phyloP scores from a whole-genome alignment of 2,329 filamentous ascomycete species.

The Apiospora hydei region DNA sequence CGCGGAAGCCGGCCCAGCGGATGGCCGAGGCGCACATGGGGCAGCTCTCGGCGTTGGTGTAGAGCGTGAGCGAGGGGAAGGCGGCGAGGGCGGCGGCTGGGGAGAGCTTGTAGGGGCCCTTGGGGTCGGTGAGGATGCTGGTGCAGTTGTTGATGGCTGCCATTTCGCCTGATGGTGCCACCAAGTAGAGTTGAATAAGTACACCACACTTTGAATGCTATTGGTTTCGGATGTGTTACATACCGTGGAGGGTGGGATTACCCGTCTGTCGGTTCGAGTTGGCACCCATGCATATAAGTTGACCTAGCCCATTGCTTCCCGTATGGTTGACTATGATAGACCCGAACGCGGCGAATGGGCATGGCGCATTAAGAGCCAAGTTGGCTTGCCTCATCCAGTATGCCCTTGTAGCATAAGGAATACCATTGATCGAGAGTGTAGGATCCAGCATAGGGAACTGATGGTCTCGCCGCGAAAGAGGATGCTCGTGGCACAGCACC shows the following conservation, averaged over 20 bases:
- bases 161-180: conserved; percentile 53
- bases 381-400: conserved; percentile 62
- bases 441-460: conserved; percentile 23
- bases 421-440: conserved; percentile 27
- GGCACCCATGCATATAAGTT: conserved; percentile 58
- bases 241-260: conserved; percentile 62
- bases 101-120: conserved; percentile 52
- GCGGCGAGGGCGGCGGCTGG: conserved; percentile 50
- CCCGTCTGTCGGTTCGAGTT: conserved; percentile 53
- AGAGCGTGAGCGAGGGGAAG: conserved; percentile 56
- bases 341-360: conserved; percentile 61
- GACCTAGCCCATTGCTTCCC: conserved; percentile 44
- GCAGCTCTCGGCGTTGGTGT: conserved; percentile 65
- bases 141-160: conserved; percentile 62
- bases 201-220: neutral
- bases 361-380: conserved; percentile 54
- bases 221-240: neutral
- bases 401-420: conserved; percentile 47
- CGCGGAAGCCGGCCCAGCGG: conserved; percentile 61
- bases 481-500: conserved; percentile 21
- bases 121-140: conserved; percentile 52
- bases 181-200: neutral
- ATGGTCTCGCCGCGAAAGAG: conserved; percentile 24
- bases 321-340: conserved; percentile 65
- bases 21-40: conserved; percentile 66